phyloP scores from a whole-genome alignment of 2,329 filamentous ascomycete genomes.

The Cyphellophora europaea region DNA sequence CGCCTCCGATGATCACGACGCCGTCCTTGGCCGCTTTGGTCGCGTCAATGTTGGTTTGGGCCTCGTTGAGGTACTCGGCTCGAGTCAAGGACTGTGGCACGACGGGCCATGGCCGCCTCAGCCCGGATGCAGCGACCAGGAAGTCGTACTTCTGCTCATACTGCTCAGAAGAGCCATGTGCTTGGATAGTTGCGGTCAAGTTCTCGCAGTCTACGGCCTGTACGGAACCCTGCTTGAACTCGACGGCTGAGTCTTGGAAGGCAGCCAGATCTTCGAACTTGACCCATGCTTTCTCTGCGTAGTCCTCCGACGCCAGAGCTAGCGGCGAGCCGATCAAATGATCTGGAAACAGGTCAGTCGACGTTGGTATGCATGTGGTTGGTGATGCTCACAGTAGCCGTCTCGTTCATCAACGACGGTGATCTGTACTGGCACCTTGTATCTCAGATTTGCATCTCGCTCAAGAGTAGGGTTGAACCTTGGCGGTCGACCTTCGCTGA shows the following conservation, averaged over 20 bases:
- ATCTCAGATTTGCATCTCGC: constrained; percentile 18
- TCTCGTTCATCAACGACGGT: constrained; percentile 72
- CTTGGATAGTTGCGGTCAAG: constrained; percentile 51
- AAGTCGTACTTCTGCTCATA: constrained; percentile 54
- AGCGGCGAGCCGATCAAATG: constrained; percentile 70
- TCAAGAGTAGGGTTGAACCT: constrained; percentile 29
- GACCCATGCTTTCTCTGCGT: constrained; percentile 61
- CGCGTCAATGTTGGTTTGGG: constrained; percentile 48
- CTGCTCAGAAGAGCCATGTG: constrained; percentile 35
- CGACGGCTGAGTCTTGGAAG: constrained; percentile 53
- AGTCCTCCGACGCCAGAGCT: constrained; percentile 55
- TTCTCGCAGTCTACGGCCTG: constrained; percentile 48
- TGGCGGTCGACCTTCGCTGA: constrained; percentile 48
- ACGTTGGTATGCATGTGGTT: background rate
- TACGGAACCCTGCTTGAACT: constrained; percentile 57
- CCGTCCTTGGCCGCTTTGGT: constrained; percentile 22
- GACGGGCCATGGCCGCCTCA: constrained; percentile 61
- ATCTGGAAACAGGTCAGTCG: constrained; percentile 37
- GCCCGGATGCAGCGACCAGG: constrained; percentile 61
- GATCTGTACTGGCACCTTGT: constrained; percentile 53
- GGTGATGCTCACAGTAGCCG: constrained; percentile 58
- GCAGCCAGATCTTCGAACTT: constrained; percentile 58
- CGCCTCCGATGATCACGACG: constrained; percentile 57
- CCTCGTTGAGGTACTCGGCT: constrained; percentile 56
- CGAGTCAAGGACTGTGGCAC: constrained; percentile 58